Evolutionary conservation across 2,329 filamentous ascomycete genomes (phyloP).

Genomic region (Exophiala oligosperma): DNA sequence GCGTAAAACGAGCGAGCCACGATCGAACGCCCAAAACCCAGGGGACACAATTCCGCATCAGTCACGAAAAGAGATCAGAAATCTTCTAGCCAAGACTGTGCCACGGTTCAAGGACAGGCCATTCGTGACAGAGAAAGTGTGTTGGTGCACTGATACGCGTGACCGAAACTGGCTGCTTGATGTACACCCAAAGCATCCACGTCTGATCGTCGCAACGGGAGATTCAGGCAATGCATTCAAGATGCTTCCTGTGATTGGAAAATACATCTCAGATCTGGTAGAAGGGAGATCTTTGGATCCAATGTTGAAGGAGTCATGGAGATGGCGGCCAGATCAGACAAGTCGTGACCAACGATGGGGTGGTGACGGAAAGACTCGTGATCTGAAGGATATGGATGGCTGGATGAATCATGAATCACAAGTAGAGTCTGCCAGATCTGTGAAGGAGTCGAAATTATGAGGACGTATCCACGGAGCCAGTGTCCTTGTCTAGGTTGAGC

Average conservation of each 20-base stretch:
- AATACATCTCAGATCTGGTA: conserved; percentile 8
- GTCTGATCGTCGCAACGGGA: conserved; percentile 6
- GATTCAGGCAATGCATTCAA: conserved; percentile 9
- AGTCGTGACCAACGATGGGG: conserved; percentile 4
- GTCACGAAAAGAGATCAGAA: conserved; percentile 5
- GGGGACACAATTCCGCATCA: conserved; percentile 6
- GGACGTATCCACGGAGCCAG: neutral
- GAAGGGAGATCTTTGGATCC: conserved; percentile 9
- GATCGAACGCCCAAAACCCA: conserved; percentile 5
- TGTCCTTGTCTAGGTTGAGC: no score
- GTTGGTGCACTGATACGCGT: conserved; percentile 5
- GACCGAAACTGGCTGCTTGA: conserved; percentile 10
- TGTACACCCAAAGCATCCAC: conserved; percentile 5
- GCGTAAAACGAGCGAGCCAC: conserved; percentile 3
- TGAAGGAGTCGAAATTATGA: neutral
- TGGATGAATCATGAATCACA: conserved; percentile 1
- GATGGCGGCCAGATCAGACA: conserved; percentile 4
- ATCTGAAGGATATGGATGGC: conserved; percentile 8
- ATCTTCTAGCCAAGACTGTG: conserved; percentile 3
- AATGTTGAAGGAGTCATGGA: conserved; percentile 7
- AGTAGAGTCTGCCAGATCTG: neutral
- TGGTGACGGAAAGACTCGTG: conserved; percentile 8
- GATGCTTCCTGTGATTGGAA: conserved; percentile 11
- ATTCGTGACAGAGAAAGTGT: conserved; percentile 8
- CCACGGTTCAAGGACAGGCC: conserved; percentile 6